These are phyloP conservation scores for Themeda triandra DNA, from an alignment of 176 grass and related monocot genomes.

Conservation along the genomic window DNA sequence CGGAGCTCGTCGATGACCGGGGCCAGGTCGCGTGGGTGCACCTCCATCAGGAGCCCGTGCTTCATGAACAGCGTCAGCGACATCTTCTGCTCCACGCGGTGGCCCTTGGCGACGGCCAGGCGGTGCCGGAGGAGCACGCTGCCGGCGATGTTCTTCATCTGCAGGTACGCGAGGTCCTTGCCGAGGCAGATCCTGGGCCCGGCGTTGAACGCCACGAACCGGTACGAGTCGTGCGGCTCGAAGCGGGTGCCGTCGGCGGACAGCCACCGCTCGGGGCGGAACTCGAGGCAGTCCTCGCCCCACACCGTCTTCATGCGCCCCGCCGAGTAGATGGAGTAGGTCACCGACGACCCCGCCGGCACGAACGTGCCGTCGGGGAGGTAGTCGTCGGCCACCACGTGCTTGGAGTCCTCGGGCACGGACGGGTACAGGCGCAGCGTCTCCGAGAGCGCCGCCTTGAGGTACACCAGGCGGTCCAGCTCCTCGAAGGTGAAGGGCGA, in stretches of 20 bases:
- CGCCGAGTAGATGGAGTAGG: slow-evolving; percentile 93
- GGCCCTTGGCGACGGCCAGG: slow-evolving; percentile 60
- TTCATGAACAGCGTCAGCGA: slow-evolving; percentile 99
- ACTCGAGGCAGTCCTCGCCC: slow-evolving; percentile 94
- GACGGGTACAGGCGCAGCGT: slow-evolving; percentile 92
- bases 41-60: slow-evolving; percentile 78
- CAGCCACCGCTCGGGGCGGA: slow-evolving; percentile 81
- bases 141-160: slow-evolving; percentile 95
- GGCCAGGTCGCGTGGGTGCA: slow-evolving; percentile 58
- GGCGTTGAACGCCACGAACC: slow-evolving; percentile 93
- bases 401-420: slow-evolving; percentile 94
- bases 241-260: slow-evolving; percentile 62
- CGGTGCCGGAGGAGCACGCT: slow-evolving; percentile 81
- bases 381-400: slow-evolving; percentile 73
- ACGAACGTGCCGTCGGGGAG: slow-evolving; percentile 92
- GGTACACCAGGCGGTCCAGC: slow-evolving; percentile 84
- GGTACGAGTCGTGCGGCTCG: slow-evolving; percentile 78
- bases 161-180: slow-evolving; percentile 94
- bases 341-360: slow-evolving; percentile 79
- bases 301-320: slow-evolving; percentile 86
- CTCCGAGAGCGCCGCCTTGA: slow-evolving; percentile 93
- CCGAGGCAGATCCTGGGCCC: slow-evolving; percentile 90
- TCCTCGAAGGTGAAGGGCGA: slow-evolving; percentile 78
- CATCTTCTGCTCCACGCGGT: slow-evolving; percentile 99
- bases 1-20: slow-evolving; percentile 28